phyloP scores from a whole-genome alignment of 2,329 filamentous ascomycete species.

The Fusarium dimerum region DNA sequence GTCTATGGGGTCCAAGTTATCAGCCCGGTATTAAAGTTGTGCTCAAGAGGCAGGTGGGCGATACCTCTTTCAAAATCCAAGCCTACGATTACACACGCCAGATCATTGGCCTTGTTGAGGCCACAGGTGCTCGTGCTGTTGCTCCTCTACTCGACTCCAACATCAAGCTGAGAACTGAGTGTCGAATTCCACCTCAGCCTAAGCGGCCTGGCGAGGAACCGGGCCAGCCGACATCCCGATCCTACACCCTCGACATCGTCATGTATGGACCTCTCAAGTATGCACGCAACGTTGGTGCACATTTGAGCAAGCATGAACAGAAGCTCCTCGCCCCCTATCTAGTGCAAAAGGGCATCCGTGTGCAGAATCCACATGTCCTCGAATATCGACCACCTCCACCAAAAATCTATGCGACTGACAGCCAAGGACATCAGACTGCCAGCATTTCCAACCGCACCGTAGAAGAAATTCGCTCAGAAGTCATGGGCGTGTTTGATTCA shows the following conservation, averaged over 20 bases:
- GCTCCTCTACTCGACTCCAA: slow-evolving; percentile 71
- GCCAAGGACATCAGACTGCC: slow-evolving; percentile 28
- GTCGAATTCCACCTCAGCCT: slow-evolving; percentile 68
- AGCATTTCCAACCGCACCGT: slow-evolving; percentile 59
- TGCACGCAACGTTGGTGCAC: slow-evolving; percentile 65
- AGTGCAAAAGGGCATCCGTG: slow-evolving; percentile 66
- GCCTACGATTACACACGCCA: slow-evolving; percentile 71
- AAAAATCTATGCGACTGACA: slow-evolving; percentile 34
- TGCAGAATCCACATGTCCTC: slow-evolving; percentile 74
- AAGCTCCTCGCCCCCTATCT: slow-evolving; percentile 67
- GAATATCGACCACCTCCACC: slow-evolving; percentile 46
- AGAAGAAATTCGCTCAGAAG: slow-evolving; percentile 84
- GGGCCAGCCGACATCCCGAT: slow-evolving; percentile 61
- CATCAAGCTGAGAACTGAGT: slow-evolving; percentile 67
- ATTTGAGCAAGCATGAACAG: slow-evolving; percentile 63
- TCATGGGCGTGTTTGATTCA: slow-evolving; percentile 85
- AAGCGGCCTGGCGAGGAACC: slow-evolving; percentile 64
- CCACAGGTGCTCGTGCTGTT: slow-evolving; percentile 65
- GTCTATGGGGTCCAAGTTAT: slow-evolving; percentile 57
- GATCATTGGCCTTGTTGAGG: slow-evolving; percentile 76
- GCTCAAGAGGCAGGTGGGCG: slow-evolving; percentile 60
- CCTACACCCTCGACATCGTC: slow-evolving; percentile 69
- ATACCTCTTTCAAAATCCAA: slow-evolving; percentile 62
- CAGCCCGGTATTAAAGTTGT: slow-evolving; percentile 77
- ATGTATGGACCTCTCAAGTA: slow-evolving; percentile 75